Evolutionary conservation across 2,329 filamentous ascomycete species (phyloP).

Genomic region (Colletotrichum sp.): DNA sequence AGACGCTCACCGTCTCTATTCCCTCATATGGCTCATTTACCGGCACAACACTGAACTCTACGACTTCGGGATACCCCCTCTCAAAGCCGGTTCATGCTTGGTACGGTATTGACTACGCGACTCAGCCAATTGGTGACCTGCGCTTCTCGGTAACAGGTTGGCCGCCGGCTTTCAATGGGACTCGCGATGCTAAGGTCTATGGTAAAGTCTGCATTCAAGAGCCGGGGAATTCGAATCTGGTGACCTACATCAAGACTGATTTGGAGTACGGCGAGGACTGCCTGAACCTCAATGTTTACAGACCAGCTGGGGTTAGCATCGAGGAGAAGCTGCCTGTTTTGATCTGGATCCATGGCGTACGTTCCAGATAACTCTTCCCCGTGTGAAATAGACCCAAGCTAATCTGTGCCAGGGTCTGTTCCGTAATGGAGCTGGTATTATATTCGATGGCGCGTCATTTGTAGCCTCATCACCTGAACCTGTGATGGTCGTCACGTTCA

Average conservation of each 20-base stretch:
- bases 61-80: slow-evolving; percentile 1
- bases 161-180: neutral
- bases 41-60: neutral
- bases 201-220: slow-evolving; percentile 6
- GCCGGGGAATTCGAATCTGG: neutral
- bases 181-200: neutral
- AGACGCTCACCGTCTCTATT: neutral
- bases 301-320: neutral
- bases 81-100: neutral
- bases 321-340: slow-evolving; percentile 20
- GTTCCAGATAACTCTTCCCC: neutral
- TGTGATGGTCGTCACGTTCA: slow-evolving; percentile 30
- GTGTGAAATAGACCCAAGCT: accelerated
- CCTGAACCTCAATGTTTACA: slow-evolving; percentile 14
- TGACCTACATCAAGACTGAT: neutral
- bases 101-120: slow-evolving; percentile 4
- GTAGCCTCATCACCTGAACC: slow-evolving; percentile 27
- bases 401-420: neutral
- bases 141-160: neutral
- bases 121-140: neutral
- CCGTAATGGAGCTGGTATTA: slow-evolving; percentile 9
- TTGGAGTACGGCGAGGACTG: slow-evolving; percentile 12
- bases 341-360: slow-evolving; percentile 20
- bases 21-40: neutral
- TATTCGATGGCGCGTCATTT: slow-evolving; percentile 25